Evolutionary conservation across 2,329 filamentous ascomycete genomes (phyloP), one percentile per base, ranked within the genome.

Genomic region (Ceratocystiopsis brevicomis): DNA sequence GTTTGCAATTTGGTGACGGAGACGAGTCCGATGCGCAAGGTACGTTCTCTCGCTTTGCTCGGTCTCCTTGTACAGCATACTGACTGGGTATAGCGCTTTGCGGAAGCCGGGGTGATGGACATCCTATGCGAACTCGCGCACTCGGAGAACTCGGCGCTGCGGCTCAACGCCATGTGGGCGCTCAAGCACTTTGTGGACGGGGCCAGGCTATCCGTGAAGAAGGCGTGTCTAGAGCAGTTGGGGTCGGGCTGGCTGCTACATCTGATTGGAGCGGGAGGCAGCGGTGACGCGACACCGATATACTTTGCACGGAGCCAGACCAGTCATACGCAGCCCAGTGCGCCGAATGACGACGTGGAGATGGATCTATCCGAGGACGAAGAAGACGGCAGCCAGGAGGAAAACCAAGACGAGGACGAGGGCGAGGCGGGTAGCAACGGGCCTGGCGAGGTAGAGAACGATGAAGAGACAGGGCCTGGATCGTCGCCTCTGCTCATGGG

Each of bases 101-200:
- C 81, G 8, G 75, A 81, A 40, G 72, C 72, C 6, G 83, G 83
- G 8, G 73, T 90, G 1, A 68, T 94, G 50, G 76, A 75, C 48
- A 72, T 81, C 0, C 65, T 96, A 1, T 93, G 86, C 54, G 74
- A 82, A 51, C 83, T 94, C 56, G 85, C 87, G 1, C 82, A 82
- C 57, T 90, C 83, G 0, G 69, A 72, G 39, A 82, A 88, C 53
- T 72, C 81, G n/a, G 74, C 78, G 39, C 66, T 96, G 43, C 76
- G 85, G 19, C 68, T 92, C 21, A 86, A 90, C 53, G 86, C 87
- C 18, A 62, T 98, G 2, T 98, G 90, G 88, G 85, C 86, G 6
- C 64, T 98, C 45, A 96, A 96, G 56, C 85, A 96, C 59, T 70
- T 95, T 41, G 79, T 93, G 3, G 71, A 81, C 49, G 77, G 76